phyloP scores from a whole-genome alignment of 768 basidiomycete species.

The Suillus occidentalis region DNA sequence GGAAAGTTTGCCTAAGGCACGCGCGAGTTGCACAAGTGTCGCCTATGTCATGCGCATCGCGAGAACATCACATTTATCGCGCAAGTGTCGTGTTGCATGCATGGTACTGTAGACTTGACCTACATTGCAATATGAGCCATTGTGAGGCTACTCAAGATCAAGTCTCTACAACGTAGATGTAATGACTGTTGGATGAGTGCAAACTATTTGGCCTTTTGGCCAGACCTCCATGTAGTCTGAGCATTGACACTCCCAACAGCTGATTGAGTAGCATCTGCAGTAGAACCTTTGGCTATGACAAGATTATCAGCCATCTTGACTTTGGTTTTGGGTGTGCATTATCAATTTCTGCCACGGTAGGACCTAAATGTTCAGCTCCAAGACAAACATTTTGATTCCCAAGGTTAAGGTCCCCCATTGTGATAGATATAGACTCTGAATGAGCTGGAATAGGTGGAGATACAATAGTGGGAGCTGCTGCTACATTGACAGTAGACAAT shows the following conservation, averaged over 20 bases:
- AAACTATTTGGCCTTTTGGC: neutral
- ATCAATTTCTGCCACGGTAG: neutral
- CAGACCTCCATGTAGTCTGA: neutral
- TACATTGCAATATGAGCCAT: too few species aligned
- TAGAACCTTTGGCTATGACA: neutral
- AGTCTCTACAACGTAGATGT: neutral
- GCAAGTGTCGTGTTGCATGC: too few species aligned
- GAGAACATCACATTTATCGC: too few species aligned
- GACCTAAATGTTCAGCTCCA: neutral
- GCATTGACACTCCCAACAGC: neutral
- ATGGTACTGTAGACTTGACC: too few species aligned
- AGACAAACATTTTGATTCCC: neutral
- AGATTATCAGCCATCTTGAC: too few species aligned
- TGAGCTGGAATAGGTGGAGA: neutral
- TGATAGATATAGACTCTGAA: neutral
- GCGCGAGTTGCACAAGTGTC: too few species aligned
- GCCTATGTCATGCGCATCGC: too few species aligned
- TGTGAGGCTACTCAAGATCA: too few species aligned
- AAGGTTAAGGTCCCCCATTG: neutral
- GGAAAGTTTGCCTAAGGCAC: too few species aligned
- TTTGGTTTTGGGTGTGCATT: neutral
- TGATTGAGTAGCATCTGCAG: neutral
- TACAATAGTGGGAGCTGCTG: neutral
- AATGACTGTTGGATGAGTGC: neutral
- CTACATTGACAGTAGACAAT: neutral